Evolutionary conservation across 306 rosid species (phyloP), one percentile per base, ranked within the genome.

Genomic region (Dryas octopetala): DNA sequence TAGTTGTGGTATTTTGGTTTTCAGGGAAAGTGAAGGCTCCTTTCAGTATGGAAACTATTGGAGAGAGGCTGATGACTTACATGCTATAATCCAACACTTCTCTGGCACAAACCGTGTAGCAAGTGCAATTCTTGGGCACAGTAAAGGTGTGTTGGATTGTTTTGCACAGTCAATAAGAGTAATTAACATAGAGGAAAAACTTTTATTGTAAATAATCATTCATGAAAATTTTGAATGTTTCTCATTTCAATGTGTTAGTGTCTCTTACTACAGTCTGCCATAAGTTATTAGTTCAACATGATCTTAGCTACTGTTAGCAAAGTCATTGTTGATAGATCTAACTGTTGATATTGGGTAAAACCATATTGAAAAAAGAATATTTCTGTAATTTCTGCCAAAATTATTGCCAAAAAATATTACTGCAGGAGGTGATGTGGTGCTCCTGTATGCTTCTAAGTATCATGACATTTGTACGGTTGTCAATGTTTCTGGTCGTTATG

Each of bases 11-110:
- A 17, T 82, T 32, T 69, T 59, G 60, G 72, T 69, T 44, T 43
- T 44, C 60, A 93, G 98, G 81, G 96, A 93, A 80, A 91, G 97
- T 76, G 98, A 91, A 77, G 97, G 98, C 54, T 74, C 87, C 52
- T 89, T 89, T 83, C 83, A 77, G 78, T 91, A 86, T 61, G 92
- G 88, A 57, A 32, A 80, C 80, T 84, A 84, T 68, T 63, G 71
- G 81, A 83, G 84, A 68, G 98, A 93, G 80, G 91, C 83, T 83
- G 98, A 91, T 53, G 97, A 93, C 86, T 55, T 89, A 54, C 87
- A 66, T 74, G 57, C 88, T 46, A 91, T 89, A 50, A 71, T 79
- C 72, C 88, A 89, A 76, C 76, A 93, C 81, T 89, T 90, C 82
- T 76, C 61, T 38, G 73, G 62, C 58, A 85, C 78, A 63, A 88